A percentile compares a stretch with the other conserved stretches of the same genome.
phyloP scores from a whole-genome alignment of 179 eudicot genomes.

The Heliamphora pulchella region DNA sequence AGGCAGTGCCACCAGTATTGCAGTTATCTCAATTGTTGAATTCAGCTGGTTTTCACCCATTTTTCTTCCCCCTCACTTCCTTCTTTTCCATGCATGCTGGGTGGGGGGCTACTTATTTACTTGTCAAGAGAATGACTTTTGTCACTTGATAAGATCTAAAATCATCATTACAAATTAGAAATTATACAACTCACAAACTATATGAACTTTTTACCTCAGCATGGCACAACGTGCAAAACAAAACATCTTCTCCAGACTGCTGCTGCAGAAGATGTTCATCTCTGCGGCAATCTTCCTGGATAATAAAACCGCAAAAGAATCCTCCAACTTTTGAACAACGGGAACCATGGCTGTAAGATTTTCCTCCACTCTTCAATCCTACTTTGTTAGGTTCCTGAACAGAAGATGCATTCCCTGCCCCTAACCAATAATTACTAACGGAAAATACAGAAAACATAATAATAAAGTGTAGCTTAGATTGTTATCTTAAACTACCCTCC shows the following conservation, averaged over 20 bases:
- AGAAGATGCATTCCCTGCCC: slow-evolving; percentile 43
- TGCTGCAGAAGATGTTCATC: slow-evolving; percentile 46
- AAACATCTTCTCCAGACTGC: slow-evolving; percentile 58
- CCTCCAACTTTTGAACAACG: slow-evolving; percentile 49
- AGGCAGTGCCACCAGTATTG: not conserved
- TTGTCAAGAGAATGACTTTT: not conserved
- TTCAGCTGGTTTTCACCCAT: not conserved
- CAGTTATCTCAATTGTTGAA: not conserved
- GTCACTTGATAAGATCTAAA: not conserved
- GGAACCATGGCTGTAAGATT: slow-evolving; percentile 29
- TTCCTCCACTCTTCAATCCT: slow-evolving; percentile 34
- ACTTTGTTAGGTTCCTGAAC: slow-evolving; percentile 44
- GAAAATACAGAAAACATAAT: not conserved
- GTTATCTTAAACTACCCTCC: not conserved
- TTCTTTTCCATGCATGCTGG: too few relatives aligned
- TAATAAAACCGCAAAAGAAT: slow-evolving; percentile 59
- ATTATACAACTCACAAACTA: slow-evolving; percentile 24
- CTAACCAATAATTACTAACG: not conserved
- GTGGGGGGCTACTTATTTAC: not conserved
- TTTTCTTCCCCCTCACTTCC: not conserved
- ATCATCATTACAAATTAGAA: slow-evolving; percentile 5
- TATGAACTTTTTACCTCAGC: slow-evolving; percentile 60
- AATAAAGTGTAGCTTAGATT: not conserved
- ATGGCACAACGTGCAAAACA: slow-evolving; percentile 88
- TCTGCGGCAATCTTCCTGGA: slow-evolving; percentile 70